Evolutionary conservation across 257 asterid genomes (phyloP).

Genomic region (Penstemon barbatus): DNA sequence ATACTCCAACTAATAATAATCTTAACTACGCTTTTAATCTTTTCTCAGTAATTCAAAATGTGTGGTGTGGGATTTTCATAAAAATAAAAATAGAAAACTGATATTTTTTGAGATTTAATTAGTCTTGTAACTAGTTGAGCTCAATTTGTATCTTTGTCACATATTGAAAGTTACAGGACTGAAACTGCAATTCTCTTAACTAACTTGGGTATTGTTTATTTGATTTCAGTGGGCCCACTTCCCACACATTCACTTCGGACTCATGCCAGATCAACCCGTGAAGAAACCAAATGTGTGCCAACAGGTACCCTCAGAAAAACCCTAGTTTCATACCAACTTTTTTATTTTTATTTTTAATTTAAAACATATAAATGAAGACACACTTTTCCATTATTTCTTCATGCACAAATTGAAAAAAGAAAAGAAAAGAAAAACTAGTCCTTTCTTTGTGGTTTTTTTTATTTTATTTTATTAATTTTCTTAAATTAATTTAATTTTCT

Average conservation of each 20-base stretch:
- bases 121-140: neutral
- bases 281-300: conserved; percentile 87
- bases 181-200: too few relatives aligned
- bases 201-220: conserved; percentile 27
- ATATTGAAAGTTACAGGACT: too few relatives aligned
- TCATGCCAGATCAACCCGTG: conserved; percentile 99
- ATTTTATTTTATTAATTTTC: neutral
- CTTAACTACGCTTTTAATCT: neutral
- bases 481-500: neutral
- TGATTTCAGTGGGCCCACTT: conserved; percentile 95
- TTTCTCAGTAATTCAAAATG: neutral
- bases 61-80: conserved; percentile 21
- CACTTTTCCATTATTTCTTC: neutral
- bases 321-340: conserved; percentile 30
- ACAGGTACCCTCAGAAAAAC: conserved; percentile 65
- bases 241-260: conserved; percentile 99
- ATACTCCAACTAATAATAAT: neutral
- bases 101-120: neutral
- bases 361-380: neutral
- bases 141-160: too few relatives aligned
- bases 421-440: too few relatives aligned
- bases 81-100: neutral
- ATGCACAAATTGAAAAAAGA: too few relatives aligned
- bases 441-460: neutral
- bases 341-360: neutral